phyloP scores from a whole-genome alignment of 192 early-diverging fungal species.

The Backusella parvicylindrica region DNA sequence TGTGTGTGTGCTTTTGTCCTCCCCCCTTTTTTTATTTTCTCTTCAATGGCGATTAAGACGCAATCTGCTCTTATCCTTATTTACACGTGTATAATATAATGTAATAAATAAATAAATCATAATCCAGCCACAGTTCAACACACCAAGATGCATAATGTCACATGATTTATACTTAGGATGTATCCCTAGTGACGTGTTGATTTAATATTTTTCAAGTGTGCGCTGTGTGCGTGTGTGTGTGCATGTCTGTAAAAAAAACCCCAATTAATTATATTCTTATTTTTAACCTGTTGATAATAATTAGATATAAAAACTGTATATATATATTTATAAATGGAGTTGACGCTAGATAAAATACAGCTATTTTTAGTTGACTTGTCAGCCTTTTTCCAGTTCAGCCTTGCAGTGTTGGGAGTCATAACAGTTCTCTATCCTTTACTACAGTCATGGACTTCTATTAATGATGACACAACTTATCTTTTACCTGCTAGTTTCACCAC shows the following conservation, averaged over 20 bases:
- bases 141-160: background rate
- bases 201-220: background rate
- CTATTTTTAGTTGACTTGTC: background rate
- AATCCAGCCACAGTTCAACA: background rate
- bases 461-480: slow-evolving; percentile 11
- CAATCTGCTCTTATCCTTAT: background rate
- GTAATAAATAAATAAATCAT: too few species aligned
- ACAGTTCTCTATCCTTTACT: background rate
- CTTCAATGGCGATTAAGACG: slow-evolving; percentile 8
- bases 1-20: background rate
- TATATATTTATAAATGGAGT: background rate
- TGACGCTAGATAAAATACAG: slow-evolving; percentile 9
- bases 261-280: too few species aligned
- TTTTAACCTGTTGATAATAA: too few species aligned
- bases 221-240: background rate
- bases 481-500: slow-evolving; percentile 6
- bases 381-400: background rate
- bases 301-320: background rate
- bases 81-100: slow-evolving; percentile 5
- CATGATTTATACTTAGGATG: background rate
- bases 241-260: background rate
- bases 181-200: background rate
- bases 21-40: background rate
- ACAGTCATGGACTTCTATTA: background rate
- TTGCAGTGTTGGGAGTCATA: background rate